A percentile compares a stretch with the other conserved stretches of the same genome.
Conservation (phyloP, 352 stramenopile species). For the Pythium vanterpoolii region DNA sequence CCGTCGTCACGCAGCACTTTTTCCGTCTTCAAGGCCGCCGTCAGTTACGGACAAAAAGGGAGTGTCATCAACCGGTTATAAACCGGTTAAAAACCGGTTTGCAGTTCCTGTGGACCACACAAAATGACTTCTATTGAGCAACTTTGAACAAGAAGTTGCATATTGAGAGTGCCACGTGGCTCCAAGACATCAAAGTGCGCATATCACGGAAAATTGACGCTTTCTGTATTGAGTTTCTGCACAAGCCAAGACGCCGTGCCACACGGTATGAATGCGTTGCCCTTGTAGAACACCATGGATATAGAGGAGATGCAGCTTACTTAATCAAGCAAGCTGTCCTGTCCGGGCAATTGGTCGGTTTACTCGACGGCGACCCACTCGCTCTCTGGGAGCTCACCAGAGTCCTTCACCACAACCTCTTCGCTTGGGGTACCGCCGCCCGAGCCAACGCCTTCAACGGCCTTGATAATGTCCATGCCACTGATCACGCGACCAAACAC, state of each 20-base stretch:
- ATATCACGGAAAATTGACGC: not conserved
- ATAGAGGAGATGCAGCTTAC: not conserved
- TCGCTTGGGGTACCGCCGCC: slow-evolving; percentile 79
- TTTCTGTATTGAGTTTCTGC: not conserved
- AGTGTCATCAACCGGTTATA: too few species aligned
- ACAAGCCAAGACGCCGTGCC: too few species aligned
- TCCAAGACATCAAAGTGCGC: too few species aligned
- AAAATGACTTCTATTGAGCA: not conserved
- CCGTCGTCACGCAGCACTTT: not conserved
- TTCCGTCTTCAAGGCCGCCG: slow-evolving; percentile 12
- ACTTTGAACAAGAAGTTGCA: not conserved
- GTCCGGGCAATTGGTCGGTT: not conserved
- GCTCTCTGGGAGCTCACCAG: slow-evolving; percentile 84
- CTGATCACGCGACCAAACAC: slow-evolving; percentile 96
- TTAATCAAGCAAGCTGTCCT: not conserved
- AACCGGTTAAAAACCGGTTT: slow-evolving; percentile 13
- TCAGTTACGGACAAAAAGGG: slow-evolving; percentile 21
- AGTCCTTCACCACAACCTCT: slow-evolving; percentile 93
- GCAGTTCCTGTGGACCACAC: not conserved
- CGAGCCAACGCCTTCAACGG: slow-evolving; percentile 94
- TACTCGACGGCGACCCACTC: slow-evolving; percentile 51
- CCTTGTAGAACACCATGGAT: not conserved
- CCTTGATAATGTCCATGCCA: slow-evolving; percentile 96
- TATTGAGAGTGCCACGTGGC: slow-evolving; percentile 23
- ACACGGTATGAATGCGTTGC: not conserved